A percentile compares a stretch with the other conserved stretches of the same genome.
phyloP scores from a whole-genome alignment of 352 stramenopile genomes.

The Globisporangium heterothallicum region DNA sequence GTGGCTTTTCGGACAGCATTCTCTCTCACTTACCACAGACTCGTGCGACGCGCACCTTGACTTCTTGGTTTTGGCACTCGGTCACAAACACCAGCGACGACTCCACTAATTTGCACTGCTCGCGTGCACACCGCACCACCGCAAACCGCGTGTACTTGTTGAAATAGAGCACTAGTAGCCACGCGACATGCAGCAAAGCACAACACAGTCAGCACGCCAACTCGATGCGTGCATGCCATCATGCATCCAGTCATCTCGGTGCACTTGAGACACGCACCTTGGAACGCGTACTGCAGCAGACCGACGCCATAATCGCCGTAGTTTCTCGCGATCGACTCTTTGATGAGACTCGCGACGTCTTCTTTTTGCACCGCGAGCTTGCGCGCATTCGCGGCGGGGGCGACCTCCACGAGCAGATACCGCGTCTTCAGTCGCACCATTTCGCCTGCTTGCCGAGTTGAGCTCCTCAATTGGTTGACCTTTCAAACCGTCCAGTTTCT shows the following conservation, averaged over 20 bases:
- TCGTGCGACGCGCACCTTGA: slow-evolving; percentile 54
- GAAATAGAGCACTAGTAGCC: slow-evolving; percentile 54
- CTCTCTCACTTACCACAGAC: slow-evolving; percentile 46
- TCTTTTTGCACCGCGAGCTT: slow-evolving; percentile 56
- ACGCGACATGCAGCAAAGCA: neutral
- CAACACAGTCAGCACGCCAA: neutral
- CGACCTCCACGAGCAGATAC: slow-evolving; percentile 65
- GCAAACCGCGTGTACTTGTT: slow-evolving; percentile 45
- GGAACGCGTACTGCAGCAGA: slow-evolving; percentile 69
- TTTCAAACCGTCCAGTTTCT: neutral
- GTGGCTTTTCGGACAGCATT: neutral
- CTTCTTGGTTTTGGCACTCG: slow-evolving; percentile 47
- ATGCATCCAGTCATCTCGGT: too few relatives aligned
- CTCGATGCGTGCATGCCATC: neutral
- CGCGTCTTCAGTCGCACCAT: slow-evolving; percentile 81
- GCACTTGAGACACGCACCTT: too few relatives aligned
- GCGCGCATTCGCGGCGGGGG: slow-evolving; percentile 19
- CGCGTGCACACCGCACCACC: slow-evolving; percentile 57
- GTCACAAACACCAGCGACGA: slow-evolving; percentile 72
- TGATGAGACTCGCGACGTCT: slow-evolving; percentile 46
- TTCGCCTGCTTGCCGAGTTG: neutral
- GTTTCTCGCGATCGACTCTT: slow-evolving; percentile 56
- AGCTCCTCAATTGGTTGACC: too few relatives aligned
- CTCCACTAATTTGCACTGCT: slow-evolving; percentile 71
- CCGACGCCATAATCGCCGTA: slow-evolving; percentile 68